A percentile compares a stretch with the other conserved stretches of the same genome.
These are phyloP conservation scores for Hypomyces rosellus DNA, from an alignment of 2,329 filamentous ascomycete species.

Conservation along the genomic window DNA sequence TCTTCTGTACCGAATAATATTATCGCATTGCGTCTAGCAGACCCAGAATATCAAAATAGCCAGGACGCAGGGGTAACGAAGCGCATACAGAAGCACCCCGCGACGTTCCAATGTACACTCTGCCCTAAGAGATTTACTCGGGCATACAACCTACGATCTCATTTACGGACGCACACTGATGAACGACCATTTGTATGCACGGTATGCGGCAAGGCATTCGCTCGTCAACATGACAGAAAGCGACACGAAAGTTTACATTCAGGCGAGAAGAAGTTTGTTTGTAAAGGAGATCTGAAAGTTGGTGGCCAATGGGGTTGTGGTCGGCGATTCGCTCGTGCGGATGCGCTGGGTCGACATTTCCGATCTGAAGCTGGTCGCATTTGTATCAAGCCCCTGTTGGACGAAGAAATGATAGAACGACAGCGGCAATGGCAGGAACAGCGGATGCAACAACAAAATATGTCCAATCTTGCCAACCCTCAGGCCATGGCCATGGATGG, in stretches of 20 bases:
- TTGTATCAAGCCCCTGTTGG: conserved; percentile 93
- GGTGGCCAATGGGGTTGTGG: conserved; percentile 88
- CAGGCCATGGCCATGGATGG: conserved; percentile 55
- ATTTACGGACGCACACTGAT: conserved; percentile 92
- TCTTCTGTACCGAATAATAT: conserved; percentile 56
- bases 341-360: conserved; percentile 91
- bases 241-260: conserved; percentile 93
- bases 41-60: conserved; percentile 72
- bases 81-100: conserved; percentile 93
- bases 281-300: conserved; percentile 80
- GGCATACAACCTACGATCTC: conserved; percentile 92
- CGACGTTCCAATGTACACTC: conserved; percentile 88
- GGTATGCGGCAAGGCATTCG: conserved; percentile 94
- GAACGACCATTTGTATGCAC: conserved; percentile 96
- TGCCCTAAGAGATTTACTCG: conserved; percentile 95
- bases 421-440: conserved; percentile 71
- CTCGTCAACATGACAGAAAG: conserved; percentile 93
- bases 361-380: conserved; percentile 90
- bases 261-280: conserved; percentile 98
- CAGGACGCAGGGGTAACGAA: conserved; percentile 59
- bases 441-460: conserved; percentile 57
- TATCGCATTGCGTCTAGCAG: conserved; percentile 83
- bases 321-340: conserved; percentile 86
- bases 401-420: conserved; percentile 83
- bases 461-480: conserved; percentile 51